Evolutionary conservation across 495 filamentous ascomycete genomes (phyloP).

Genomic region (Recurvomyces mirabilis): DNA sequence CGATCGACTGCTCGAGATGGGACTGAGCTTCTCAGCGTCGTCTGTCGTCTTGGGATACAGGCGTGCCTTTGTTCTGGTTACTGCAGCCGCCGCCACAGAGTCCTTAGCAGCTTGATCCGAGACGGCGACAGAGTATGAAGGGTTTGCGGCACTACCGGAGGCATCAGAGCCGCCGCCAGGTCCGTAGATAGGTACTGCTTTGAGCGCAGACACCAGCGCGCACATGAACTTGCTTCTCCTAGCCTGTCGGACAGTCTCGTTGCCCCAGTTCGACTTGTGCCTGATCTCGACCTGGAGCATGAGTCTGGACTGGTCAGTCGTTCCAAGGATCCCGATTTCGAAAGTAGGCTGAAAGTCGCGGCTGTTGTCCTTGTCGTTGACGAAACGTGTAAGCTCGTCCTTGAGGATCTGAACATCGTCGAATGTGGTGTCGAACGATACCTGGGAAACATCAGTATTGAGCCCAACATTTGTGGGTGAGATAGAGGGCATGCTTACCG

Average conservation of each 20-base stretch:
- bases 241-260: constrained; percentile 68
- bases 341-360: constrained; percentile 87
- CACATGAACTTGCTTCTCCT: constrained; percentile 95
- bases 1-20: constrained; percentile 18
- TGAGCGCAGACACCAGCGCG: constrained; percentile 74
- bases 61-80: constrained; percentile 48
- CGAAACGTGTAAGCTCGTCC: constrained; percentile 71
- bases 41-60: constrained; percentile 42
- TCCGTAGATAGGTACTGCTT: constrained; percentile 73
- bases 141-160: constrained; percentile 58
- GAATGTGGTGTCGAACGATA: constrained; percentile 75
- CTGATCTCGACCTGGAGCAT: constrained; percentile 70
- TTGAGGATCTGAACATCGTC: constrained; percentile 77
- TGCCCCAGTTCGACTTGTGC: constrained; percentile 94
- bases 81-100: constrained; percentile 47
- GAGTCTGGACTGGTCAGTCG: constrained; percentile 81
- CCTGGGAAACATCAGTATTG: too few species aligned
- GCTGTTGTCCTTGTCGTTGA: constrained; percentile 72
- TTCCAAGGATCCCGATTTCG: constrained; percentile 60
- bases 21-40: constrained; percentile 13
- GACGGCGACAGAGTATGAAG: constrained; percentile 62
- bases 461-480: too few species aligned
- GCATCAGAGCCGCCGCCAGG: constrained; percentile 62
- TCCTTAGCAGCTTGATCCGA: constrained; percentile 49
- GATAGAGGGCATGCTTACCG: constrained; percentile 67